Evolutionary conservation across 2,329 filamentous ascomycete genomes (phyloP).

Genomic region (Cercospora nicotianae): DNA sequence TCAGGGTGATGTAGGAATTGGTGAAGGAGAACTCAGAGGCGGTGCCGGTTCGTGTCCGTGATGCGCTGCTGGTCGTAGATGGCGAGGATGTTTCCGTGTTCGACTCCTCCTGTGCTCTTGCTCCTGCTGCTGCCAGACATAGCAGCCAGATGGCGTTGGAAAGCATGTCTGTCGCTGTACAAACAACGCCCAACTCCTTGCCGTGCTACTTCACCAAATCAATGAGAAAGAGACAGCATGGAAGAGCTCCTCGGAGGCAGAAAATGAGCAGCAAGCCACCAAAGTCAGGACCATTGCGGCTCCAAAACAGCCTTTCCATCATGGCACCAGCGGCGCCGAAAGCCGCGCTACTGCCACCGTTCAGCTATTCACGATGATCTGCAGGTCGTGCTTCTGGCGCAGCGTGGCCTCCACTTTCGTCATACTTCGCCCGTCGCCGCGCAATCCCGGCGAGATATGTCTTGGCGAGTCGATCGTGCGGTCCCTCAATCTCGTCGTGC

Average conservation of each 20-base stretch:
- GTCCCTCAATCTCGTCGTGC: neutral
- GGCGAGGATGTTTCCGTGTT: conserved; percentile 32
- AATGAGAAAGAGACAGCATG: neutral
- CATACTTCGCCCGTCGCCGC: conserved; percentile 1
- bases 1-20: conserved; percentile 30
- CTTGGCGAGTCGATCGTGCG: neutral
- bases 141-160: conserved; percentile 35
- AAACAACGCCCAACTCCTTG: neutral
- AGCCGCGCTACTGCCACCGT: conserved; percentile 7
- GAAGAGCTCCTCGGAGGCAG: neutral
- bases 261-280: neutral
- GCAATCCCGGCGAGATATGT: conserved; percentile 5
- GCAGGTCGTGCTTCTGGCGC: neutral
- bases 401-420: conserved; percentile 8
- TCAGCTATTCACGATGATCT: neutral
- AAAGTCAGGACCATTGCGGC: conserved; percentile 10
- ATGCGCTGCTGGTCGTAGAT: conserved; percentile 22
- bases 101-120: conserved; percentile 32
- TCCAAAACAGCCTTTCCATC: conserved; percentile 11
- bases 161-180: conserved; percentile 30
- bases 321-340: conserved; percentile 5
- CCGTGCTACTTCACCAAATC: neutral
- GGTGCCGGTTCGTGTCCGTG: neutral
- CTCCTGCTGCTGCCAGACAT: conserved; percentile 39
- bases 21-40: conserved; percentile 30